These are phyloP conservation scores for Ganoderma multipileum DNA, from an alignment of 1,284 basidiomycete species.

Conservation along the genomic window DNA sequence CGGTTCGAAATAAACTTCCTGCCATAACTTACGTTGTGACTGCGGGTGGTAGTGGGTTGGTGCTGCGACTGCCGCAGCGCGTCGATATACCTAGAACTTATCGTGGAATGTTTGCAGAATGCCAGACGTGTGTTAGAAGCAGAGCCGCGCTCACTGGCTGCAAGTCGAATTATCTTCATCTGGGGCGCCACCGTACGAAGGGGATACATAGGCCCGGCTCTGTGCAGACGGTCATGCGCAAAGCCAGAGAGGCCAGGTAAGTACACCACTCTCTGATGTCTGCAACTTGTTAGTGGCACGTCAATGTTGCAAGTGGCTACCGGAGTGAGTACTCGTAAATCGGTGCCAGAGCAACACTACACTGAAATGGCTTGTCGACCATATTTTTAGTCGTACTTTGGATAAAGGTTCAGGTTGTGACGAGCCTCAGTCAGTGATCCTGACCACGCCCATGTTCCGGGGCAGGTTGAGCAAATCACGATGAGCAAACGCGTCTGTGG, in stretches of 20 bases:
- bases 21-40: background rate
- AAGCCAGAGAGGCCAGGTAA: background rate
- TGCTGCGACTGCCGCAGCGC: background rate
- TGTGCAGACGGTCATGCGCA: background rate
- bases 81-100: background rate
- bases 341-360: background rate
- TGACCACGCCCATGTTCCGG: background rate
- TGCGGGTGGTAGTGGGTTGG: background rate
- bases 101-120: background rate
- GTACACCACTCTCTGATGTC: background rate
- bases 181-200: too few relatives aligned
- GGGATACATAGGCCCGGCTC: too few relatives aligned
- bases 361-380: background rate
- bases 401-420: background rate
- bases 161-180: background rate
- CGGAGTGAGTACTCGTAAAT: background rate
- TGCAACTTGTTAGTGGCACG: background rate
- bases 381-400: background rate
- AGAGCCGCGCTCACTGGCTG: background rate
- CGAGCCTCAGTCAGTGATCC: background rate
- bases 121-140: background rate
- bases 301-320: background rate
- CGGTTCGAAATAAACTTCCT: background rate
- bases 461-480: background rate
- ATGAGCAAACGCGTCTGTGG: background rate